phyloP scores from a whole-genome alignment of 495 filamentous ascomycete genomes.

The Pseudevernia furfuracea region DNA sequence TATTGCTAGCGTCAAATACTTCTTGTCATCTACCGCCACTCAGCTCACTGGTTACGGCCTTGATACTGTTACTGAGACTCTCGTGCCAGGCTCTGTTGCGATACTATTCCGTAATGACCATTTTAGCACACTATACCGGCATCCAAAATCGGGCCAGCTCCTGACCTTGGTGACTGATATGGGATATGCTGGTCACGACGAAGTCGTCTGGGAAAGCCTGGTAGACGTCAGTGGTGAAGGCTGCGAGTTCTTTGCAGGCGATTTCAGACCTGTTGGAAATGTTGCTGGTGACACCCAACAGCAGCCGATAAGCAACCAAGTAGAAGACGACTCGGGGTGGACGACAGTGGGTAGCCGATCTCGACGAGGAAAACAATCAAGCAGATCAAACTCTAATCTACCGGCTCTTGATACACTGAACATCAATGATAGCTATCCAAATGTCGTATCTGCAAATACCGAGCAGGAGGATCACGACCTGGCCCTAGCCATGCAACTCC shows the following conservation, averaged over 20 bases:
- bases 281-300: constrained; percentile 21
- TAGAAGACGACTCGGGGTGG: constrained; percentile 37
- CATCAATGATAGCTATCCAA: constrained; percentile 27
- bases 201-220: constrained; percentile 93
- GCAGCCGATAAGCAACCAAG: not conserved
- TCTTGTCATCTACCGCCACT: constrained; percentile 68
- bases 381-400: constrained; percentile 17
- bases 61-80: constrained; percentile 52
- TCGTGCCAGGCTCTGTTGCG: constrained; percentile 66
- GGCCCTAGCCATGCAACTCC: constrained; percentile 69
- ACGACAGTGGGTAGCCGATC: constrained; percentile 36
- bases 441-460: constrained; percentile 5
- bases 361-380: constrained; percentile 15
- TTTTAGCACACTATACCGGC: constrained; percentile 82
- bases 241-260: constrained; percentile 78
- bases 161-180: constrained; percentile 84
- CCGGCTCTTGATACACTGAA: constrained; percentile 25
- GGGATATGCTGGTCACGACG: constrained; percentile 78
- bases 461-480: constrained; percentile 75
- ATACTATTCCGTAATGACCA: constrained; percentile 97
- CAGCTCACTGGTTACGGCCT: constrained; percentile 82
- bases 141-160: constrained; percentile 62
- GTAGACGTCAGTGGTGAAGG: constrained; percentile 80
- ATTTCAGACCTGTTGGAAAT: constrained; percentile 76
- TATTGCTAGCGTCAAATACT: constrained; percentile 71